These are phyloP conservation scores for Pleurotus platypus DNA, from an alignment of 768 basidiomycete species.

Conservation along the genomic window DNA sequence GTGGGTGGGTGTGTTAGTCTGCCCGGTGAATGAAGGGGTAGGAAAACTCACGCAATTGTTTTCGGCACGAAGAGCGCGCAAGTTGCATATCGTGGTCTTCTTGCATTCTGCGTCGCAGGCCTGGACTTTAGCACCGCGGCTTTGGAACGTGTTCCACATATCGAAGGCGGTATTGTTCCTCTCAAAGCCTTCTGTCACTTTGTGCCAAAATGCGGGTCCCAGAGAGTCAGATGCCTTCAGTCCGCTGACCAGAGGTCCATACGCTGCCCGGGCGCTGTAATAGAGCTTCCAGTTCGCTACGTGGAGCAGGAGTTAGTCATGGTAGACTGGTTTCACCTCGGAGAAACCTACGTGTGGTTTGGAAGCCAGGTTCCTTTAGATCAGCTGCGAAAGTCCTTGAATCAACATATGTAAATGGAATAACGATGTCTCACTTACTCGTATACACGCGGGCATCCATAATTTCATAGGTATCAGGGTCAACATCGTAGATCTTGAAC, in stretches of 20 bases:
- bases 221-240: conserved; percentile 24
- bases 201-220: conserved; percentile 56
- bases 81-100: conserved; percentile 36
- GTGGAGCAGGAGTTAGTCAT: conserved; percentile 8
- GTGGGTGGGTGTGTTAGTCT: background rate
- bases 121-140: conserved; percentile 29
- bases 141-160: conserved; percentile 41
- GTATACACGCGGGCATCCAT: conserved; percentile 53
- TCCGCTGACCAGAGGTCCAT: conserved; percentile 37
- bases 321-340: background rate
- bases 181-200: conserved; percentile 50
- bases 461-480: conserved; percentile 63
- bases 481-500: conserved; percentile 60
- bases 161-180: conserved; percentile 41
- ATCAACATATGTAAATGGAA: background rate
- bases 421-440: conserved; percentile 28
- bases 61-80: conserved; percentile 38
- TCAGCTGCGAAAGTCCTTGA: conserved; percentile 27
- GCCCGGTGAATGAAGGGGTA: background rate
- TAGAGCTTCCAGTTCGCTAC: conserved; percentile 49
- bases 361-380: conserved; percentile 39
- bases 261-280: conserved; percentile 54
- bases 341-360: conserved; percentile 36
- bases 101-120: conserved; percentile 38
- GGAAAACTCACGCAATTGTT: conserved; percentile 34